phyloP scores from a whole-genome alignment of 2,329 filamentous ascomycete species.

The Leptographium galeiforme region DNA sequence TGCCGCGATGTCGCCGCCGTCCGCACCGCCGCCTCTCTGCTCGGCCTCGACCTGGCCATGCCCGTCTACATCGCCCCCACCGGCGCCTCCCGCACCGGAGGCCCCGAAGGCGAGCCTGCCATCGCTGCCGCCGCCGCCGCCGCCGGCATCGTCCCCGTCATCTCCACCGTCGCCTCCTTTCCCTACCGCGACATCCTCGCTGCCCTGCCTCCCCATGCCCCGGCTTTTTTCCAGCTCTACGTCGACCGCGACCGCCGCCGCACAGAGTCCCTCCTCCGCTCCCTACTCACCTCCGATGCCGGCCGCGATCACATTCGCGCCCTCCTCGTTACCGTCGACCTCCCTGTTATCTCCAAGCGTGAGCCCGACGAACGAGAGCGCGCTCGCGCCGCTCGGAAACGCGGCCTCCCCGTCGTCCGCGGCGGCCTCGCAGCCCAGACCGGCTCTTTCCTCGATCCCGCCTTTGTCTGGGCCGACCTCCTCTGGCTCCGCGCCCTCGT shows the following conservation, averaged over 20 bases:
- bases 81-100: constrained; percentile 34
- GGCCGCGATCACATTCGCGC: constrained; percentile 30
- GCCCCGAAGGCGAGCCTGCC: constrained; percentile 37
- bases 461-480: constrained; percentile 38
- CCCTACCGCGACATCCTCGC: constrained; percentile 11
- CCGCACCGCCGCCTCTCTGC: constrained; percentile 24
- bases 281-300: constrained; percentile 13
- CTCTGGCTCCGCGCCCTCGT: constrained; percentile 33
- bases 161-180: constrained; percentile 12
- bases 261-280: constrained; percentile 4
- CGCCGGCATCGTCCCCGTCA: constrained; percentile 28
- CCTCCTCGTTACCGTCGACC: constrained; percentile 40
- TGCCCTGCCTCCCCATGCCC: constrained; percentile 15
- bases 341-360: constrained; percentile 40
- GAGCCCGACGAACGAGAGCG: constrained; percentile 38
- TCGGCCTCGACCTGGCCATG: constrained; percentile 20
- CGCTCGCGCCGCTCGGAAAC: neutral
- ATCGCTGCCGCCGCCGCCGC: constrained; percentile 32
- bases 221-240: constrained; percentile 13
- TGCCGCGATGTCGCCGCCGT: constrained; percentile 29
- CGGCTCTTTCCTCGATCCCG: constrained; percentile 33
- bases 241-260: constrained; percentile 8
- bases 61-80: constrained; percentile 38
- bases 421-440: constrained; percentile 39
- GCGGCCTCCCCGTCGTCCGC: neutral